Evolutionary conservation across 768 basidiomycete species (phyloP), one percentile per base, ranked within the genome.

Genomic region (Sporobolomyces pararoseus): DNA sequence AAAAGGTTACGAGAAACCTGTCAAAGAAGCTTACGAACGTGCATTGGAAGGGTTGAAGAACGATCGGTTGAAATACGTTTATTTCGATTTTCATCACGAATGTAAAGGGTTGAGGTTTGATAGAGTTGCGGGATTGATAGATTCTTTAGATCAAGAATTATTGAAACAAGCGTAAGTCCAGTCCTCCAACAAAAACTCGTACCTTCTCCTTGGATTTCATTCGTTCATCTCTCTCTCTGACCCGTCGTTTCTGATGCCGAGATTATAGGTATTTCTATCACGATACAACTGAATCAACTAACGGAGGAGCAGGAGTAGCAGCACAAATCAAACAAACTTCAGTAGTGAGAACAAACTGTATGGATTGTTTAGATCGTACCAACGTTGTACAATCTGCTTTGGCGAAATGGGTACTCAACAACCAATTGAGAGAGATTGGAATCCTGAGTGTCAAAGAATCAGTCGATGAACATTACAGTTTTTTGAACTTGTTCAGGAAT

Each of bases 51-150:
- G 89, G 80, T 87, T 88, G 55, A 66, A 81, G 75, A 76, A 88
- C 39, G 83, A 87, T 6, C 83, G 86, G 37, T 87, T 90, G 47
- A 86, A 86, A 75, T 99, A 99, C 77, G 83, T 89, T 72, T 96
- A 97, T 81, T 99, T 97, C 76, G 96, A 99, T 78, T 99, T 99
- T 82, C 95, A 97, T 79, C 87, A 85, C 69, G 93, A 98, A 79
- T 97, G 94, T 83, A 89, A 86, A 78, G 84, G 89, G 57, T 90
- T 98, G 88, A 87, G 90, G 49, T 99, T 91, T 87, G 91, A 99
- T 78, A 86, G 93, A 53, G 90, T 99, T 72, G 85, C 85, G 62
- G 79, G 91, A 21, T 83, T 99, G 47, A 84, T 94, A 51, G 90
- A 91, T 71, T 82, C 83, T 63, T 78, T 97, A 58, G 83, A 87